These are phyloP conservation scores for Alternaria longipes DNA, from an alignment of 2,329 filamentous ascomycete species.

Conservation along the genomic window DNA sequence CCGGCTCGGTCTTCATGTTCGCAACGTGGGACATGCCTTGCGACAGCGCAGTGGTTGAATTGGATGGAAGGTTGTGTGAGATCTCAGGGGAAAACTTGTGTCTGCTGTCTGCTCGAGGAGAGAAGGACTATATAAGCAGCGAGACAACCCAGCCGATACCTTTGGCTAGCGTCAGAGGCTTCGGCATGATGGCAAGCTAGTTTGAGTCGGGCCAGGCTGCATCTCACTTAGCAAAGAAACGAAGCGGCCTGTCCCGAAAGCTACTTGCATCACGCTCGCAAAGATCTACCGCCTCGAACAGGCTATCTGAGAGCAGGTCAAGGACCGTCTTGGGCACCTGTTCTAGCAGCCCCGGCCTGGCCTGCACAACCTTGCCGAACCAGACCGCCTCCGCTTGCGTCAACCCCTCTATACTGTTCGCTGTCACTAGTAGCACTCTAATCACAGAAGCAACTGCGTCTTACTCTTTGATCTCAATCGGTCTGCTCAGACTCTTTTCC, in stretches of 20 bases:
- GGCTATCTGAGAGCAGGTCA: slow-evolving; percentile 14
- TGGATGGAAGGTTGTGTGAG: too few species aligned
- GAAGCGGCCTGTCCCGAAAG: slow-evolving; percentile 13
- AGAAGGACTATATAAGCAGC: neutral
- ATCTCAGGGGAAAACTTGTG: too few species aligned
- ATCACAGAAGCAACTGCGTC: neutral
- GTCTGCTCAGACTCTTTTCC: slow-evolving; percentile 14
- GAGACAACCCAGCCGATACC: neutral
- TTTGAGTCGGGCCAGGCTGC: neutral
- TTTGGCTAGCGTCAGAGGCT: neutral
- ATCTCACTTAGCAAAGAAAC: slow-evolving; percentile 13
- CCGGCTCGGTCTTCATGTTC: slow-evolving; percentile 10
- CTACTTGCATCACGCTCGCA: slow-evolving; percentile 6
- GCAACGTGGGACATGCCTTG: neutral
- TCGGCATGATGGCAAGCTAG: neutral
- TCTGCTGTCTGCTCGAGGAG: neutral
- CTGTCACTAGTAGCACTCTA: neutral
- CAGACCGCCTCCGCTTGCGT: too few species aligned
- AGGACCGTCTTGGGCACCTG: slow-evolving; percentile 2
- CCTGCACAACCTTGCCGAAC: slow-evolving; percentile 13
- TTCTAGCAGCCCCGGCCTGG: slow-evolving; percentile 15
- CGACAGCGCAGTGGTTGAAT: too few species aligned
- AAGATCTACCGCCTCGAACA: slow-evolving; percentile 7
- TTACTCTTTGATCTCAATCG: slow-evolving; percentile 22
- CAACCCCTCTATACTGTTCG: too few species aligned